These are phyloP conservation scores for Lentinula edodes DNA, from an alignment of 768 basidiomycete species.

Conservation along the genomic window DNA sequence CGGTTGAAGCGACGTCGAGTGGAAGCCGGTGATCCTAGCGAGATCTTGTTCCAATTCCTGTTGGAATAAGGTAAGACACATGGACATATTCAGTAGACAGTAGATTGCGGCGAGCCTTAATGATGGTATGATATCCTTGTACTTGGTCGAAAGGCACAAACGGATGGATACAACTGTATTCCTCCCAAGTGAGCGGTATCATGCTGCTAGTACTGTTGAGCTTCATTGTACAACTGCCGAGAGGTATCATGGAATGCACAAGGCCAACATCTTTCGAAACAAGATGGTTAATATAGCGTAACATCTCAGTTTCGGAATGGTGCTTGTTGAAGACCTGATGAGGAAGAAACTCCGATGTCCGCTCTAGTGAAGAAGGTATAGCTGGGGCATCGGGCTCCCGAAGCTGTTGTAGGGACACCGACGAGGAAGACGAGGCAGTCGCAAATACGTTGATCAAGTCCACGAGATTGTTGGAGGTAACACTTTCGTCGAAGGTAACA, in stretches of 20 bases:
- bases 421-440: constrained; percentile 47
- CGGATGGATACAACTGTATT: constrained; percentile 87
- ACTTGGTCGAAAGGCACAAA: constrained; percentile 91
- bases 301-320: constrained; percentile 98
- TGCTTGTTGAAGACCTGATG: constrained; percentile 95
- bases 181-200: constrained; percentile 93
- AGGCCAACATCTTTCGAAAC: constrained; percentile 93
- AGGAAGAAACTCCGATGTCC: constrained; percentile 66
- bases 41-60: constrained; percentile 90
- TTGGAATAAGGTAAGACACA: neutral
- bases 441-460: constrained; percentile 80
- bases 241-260: constrained; percentile 93
- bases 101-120: constrained; percentile 47
- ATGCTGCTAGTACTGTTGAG: constrained; percentile 97
- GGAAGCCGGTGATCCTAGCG: constrained; percentile 94
- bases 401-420: constrained; percentile 42
- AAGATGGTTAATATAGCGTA: constrained; percentile 92
- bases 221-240: constrained; percentile 97
- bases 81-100: neutral
- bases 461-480: constrained; percentile 68
- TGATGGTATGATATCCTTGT: constrained; percentile 75
- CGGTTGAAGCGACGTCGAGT: constrained; percentile 93
- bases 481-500: constrained; percentile 90
- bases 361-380: constrained; percentile 52
- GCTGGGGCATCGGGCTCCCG: constrained; percentile 35